phyloP scores from a whole-genome alignment of 73 alveolate species.

The Diophrys appendiculata region DNA sequence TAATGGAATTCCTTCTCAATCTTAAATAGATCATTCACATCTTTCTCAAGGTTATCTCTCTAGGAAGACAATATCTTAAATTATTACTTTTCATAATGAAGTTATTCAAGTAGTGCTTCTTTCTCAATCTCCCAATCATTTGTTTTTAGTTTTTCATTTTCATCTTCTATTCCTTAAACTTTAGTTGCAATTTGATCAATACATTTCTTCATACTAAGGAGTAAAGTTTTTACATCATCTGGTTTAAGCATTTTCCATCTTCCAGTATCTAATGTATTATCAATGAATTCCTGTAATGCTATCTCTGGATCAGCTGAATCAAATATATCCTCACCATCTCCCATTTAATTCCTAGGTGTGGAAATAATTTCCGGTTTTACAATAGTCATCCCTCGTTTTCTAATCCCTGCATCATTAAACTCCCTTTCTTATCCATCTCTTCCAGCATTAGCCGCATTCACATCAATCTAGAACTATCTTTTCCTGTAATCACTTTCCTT shows the following conservation, averaged over 20 bases:
- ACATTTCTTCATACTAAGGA: neutral
- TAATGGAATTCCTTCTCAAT: conserved; percentile 19
- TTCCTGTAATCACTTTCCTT: too few relatives aligned
- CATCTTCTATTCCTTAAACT: neutral
- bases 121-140: neutral
- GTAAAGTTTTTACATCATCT: neutral
- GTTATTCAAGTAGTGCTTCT: neutral
- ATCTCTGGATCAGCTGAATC: conserved; percentile 16
- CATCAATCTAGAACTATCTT: too few relatives aligned
- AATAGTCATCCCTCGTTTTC: neutral
- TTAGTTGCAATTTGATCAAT: neutral
- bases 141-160: conserved; percentile 3
- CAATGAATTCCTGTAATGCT: conserved; percentile 8
- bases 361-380: neutral
- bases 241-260: neutral
- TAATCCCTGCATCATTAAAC: neutral
- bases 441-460: too few relatives aligned
- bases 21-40: conserved; percentile 17
- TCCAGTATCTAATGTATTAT: neutral
- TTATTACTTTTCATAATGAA: neutral
- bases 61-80: too few relatives aligned
- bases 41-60: conserved; percentile 10
- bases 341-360: neutral
- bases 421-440: too few relatives aligned
- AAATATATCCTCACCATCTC: neutral